Evolutionary conservation across 2,329 filamentous ascomycete genomes (phyloP), one percentile per base, ranked within the genome.

Genomic region (Botrytis byssoidea): DNA sequence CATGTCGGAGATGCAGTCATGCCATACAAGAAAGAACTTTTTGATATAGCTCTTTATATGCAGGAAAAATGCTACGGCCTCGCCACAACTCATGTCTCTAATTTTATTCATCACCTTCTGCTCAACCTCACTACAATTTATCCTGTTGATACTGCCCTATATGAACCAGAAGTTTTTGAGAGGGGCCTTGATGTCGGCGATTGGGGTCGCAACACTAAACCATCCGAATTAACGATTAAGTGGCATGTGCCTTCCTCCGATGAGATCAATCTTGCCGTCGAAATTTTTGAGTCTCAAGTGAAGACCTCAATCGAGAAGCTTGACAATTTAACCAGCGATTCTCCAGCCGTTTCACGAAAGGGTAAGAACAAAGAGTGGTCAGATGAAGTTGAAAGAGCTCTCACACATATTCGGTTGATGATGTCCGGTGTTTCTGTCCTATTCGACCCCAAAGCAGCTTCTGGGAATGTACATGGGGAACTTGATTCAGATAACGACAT

Each of bases 311-410:
- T 95, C 74, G 85, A 90, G 74, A 90, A 93, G 75, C 84, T 99
- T 20, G 88, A 89, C 75, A 88, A 91, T 12, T 87, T 99, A n/a
- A 97, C 94, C 80, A 91, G 93, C 75, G 91, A 93, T 64, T 88
- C 92, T 51, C 92, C 94, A 1, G 91, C 90, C 3, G 91, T 98
- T 71, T 97, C 94, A 82, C 89, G 95, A 73, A 95, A 95, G 77
- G 96, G 96, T 55, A 97, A 95, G 81, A 97, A 97, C 78, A 99
- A 98, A 83, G 95, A 98, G 79, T 99, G 96, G 96, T 98, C 95
- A 0, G 96, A 99, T 81, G 97, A 99, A 81, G 92, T 98, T 42
- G 95, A 94, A 2, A 87, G 96, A 72, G 94, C 97, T 77, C 87
- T 99, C 73, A 93, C 95, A 20, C 91, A 98, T 70, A 86, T 99